Evolutionary conservation across 345 rosid species (phyloP), one percentile per base, ranked within the genome.

Genomic region (Cardiospermum halicacabum): DNA sequence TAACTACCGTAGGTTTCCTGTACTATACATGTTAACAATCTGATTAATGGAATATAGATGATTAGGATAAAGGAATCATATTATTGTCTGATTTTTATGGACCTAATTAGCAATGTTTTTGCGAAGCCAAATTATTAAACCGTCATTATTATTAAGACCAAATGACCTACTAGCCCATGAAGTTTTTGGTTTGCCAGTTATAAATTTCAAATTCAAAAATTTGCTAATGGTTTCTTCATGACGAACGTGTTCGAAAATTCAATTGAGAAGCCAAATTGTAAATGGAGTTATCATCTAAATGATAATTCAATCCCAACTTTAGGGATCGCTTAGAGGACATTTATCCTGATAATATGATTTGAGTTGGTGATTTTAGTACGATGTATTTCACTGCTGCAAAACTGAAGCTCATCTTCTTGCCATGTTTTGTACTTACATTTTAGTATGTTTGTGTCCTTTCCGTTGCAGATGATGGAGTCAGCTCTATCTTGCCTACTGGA

Each of bases 381-480:
- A 21, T 53, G 16, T 25, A 9, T 53, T 25, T 26, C 30, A 53
- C 31, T 53, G 57, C 57, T 18, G 5, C 57, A 53, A 30, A 51
- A 21, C 22, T 24, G 56, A 51, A 51, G 50, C 50, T 45, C 21
- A 4, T 47, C n/a, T 45, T 18, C 5, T 4, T 45, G 22, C 8
- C 50, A 56, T 11, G 10, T 43, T 34, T 37, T 19, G 12, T 15
- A 42, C 45, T 42, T 40, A 1, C 22, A 15, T 26, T 42, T 7
- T 34, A 42, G n/a, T 49, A 11, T 7, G 40, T 26, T 73, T 49
- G 8, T 24, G n/a, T 64, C 50, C 26, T 13, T 49, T 60, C 64
- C 70, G 47, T 32, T 66, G 6, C 83, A 93, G 97, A 81, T 93
- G 85, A 80, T 88, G 67, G 97, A 90, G 64, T 77, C 89, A 19